Evolutionary conservation across 1,284 basidiomycete genomes (phyloP).

Genomic region (Marasmius fiardii): DNA sequence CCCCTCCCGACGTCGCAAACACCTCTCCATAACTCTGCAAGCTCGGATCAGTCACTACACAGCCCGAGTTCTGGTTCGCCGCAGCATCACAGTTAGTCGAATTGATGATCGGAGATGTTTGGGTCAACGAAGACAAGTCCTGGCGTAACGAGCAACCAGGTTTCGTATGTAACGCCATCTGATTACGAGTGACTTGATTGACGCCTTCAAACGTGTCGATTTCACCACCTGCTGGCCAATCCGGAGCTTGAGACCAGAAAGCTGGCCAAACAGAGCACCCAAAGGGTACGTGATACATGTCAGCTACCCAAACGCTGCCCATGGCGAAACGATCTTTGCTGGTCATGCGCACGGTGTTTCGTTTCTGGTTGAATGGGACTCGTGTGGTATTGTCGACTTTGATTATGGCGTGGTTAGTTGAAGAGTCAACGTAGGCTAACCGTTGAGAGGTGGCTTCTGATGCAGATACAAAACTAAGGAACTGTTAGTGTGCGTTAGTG

Average conservation of each 20-base stretch:
- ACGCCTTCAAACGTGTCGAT: constrained; percentile 79
- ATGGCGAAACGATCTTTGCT: constrained; percentile 54
- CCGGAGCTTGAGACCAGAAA: constrained; percentile 58
- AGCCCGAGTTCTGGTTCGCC: constrained; percentile 60
- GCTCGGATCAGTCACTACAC: constrained; percentile 52
- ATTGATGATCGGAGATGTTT: constrained; percentile 50
- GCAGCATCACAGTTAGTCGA: constrained; percentile 59
- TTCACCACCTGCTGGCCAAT: constrained; percentile 66
- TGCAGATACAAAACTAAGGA: constrained; percentile 51
- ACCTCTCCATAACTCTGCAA: constrained; percentile 57
- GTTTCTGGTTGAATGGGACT: constrained; percentile 59
- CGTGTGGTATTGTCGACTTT: constrained; percentile 65
- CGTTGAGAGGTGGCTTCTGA: constrained; percentile 42
- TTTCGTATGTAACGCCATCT: constrained; percentile 69
- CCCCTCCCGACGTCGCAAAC: constrained; percentile 65
- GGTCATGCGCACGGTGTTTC: constrained; percentile 67
- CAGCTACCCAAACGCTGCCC: constrained; percentile 65
- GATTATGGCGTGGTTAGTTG: constrained; percentile 64
- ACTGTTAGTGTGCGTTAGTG: not conserved
- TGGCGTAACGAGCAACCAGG: constrained; percentile 51
- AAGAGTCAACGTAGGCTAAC: constrained; percentile 59
- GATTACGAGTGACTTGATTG: constrained; percentile 57
- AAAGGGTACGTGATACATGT: constrained; percentile 68
- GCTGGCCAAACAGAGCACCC: constrained; percentile 77
- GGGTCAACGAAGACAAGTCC: constrained; percentile 33